Evolutionary conservation across 345 rosid genomes (phyloP).

Genomic region (Eucalyptus microcorys): DNA sequence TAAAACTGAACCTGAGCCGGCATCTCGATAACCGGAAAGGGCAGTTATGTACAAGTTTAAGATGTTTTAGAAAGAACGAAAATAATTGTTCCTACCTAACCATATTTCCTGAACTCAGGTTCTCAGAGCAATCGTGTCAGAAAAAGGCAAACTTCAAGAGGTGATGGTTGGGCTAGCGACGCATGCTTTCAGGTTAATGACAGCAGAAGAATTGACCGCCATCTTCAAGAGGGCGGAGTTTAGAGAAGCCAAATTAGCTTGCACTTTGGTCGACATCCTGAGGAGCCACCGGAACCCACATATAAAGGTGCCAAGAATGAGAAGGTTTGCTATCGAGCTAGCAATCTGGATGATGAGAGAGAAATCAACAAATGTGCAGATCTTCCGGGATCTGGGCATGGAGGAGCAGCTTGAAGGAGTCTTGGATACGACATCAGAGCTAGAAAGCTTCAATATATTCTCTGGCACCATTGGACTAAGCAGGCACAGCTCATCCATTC

Average conservation of each 20-base stretch:
- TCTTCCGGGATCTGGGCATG: slow-evolving; percentile 33
- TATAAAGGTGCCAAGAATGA: slow-evolving; percentile 50
- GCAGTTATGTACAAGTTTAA: not conserved
- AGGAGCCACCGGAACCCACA: slow-evolving; percentile 38
- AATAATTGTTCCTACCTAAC: not conserved
- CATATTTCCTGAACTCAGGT: slow-evolving; percentile 25
- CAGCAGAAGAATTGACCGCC: slow-evolving; percentile 24
- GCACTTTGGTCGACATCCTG: slow-evolving; percentile 30
- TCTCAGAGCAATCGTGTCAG: slow-evolving; percentile 43
- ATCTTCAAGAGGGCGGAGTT: slow-evolving; percentile 29
- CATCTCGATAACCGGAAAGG: not conserved
- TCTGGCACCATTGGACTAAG: slow-evolving; percentile 65
- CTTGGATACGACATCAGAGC: slow-evolving; percentile 64
- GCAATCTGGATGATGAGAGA: slow-evolving; percentile 75
- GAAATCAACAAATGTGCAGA: slow-evolving; percentile 8
- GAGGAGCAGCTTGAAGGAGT: slow-evolving; percentile 47
- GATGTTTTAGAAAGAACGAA: not conserved
- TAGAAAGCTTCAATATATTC: slow-evolving; percentile 73
- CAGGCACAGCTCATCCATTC: slow-evolving; percentile 53
- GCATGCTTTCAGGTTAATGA: slow-evolving; percentile 46
- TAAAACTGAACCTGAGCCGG: not conserved
- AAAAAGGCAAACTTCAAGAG: slow-evolving; percentile 63
- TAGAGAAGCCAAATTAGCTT: slow-evolving; percentile 25
- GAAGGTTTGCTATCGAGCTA: slow-evolving; percentile 64
- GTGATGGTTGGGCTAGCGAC: slow-evolving; percentile 64